Evolutionary conservation across 2,329 filamentous ascomycete species (phyloP), one percentile per base, ranked within the genome.

Genomic region (Ceratocystis lukuohia): DNA sequence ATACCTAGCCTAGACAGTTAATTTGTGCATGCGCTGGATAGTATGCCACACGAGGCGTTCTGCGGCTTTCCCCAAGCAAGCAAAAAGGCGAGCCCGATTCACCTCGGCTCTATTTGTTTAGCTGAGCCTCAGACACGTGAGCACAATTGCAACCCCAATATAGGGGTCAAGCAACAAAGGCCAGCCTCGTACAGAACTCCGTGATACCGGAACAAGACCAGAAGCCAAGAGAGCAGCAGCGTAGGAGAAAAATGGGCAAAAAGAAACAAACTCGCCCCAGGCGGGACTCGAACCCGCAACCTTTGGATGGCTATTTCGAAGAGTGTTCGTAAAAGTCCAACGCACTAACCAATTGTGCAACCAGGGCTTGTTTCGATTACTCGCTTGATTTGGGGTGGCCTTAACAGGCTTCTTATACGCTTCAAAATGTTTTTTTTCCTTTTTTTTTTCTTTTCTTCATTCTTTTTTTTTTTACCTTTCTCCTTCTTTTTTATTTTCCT

Each of bases 301-400:
- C 68, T 69, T 69, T 69, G 68, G 68, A 69, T 69, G 48, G 44
- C 59, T 59, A 56, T 44, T 37, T 50, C 41, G 22, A 59, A 45
- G 56, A 15, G 37, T 33, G 41, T 59, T 62, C 62, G 41, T 69
- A 69, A 69, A 69, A 69, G 68, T 69, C 68, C 68, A 69, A 69
- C 68, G 68, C 68, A 69, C 68, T 69, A 69, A 69, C 68, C 68
- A 69, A 69, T 69, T 69, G 68, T 69, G 68, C 68, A 68, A 69
- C 68, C 68, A 66, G 68, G 67, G 68, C 68, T 53, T 17, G 28
- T 20, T 33, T 25, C 7, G 15, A 20, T 59, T 59, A 30, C 28
- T 59, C 17, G 15, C 25, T 59, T 59, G 53, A 1, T 17, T 17
- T 37, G 33, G 5, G 3, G 1, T 22, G 15, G 3, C 2, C 4